These are phyloP conservation scores for Cercospora sp. DNA, from an alignment of 2,329 filamentous ascomycete genomes.

Conservation along the genomic window DNA sequence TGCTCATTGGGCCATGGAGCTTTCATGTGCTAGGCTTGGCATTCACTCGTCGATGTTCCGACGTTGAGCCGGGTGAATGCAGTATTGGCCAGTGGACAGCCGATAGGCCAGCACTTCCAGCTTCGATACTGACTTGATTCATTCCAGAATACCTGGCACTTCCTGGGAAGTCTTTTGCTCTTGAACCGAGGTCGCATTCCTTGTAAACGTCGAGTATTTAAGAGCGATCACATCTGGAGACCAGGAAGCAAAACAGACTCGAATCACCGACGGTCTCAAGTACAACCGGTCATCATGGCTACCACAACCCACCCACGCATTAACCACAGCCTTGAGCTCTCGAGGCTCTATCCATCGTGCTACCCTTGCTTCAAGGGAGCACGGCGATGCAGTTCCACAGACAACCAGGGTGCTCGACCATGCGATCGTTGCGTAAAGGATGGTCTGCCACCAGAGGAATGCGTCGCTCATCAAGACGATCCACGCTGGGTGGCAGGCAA, in stretches of 20 bases:
- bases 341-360: background rate
- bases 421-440: background rate
- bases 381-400: background rate
- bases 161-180: too few species aligned
- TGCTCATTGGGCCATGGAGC: too few species aligned
- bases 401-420: background rate
- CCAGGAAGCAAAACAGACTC: background rate
- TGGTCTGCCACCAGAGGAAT: background rate
- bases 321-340: background rate
- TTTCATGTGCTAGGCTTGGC: too few species aligned
- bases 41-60: too few species aligned
- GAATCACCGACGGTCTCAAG: too few species aligned
- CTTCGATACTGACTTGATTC: too few species aligned
- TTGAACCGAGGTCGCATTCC: too few species aligned
- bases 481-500: background rate
- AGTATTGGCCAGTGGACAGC: too few species aligned
- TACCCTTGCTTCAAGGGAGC: background rate
- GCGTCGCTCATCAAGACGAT: background rate
- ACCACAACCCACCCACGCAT: background rate
- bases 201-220: too few species aligned
- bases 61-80: too few species aligned
- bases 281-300: background rate
- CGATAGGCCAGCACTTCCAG: too few species aligned
- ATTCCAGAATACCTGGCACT: too few species aligned
- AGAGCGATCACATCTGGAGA: background rate